Conservation (phyloP, 176 grass and related monocot species). For the Paspalum notatum region DNA sequence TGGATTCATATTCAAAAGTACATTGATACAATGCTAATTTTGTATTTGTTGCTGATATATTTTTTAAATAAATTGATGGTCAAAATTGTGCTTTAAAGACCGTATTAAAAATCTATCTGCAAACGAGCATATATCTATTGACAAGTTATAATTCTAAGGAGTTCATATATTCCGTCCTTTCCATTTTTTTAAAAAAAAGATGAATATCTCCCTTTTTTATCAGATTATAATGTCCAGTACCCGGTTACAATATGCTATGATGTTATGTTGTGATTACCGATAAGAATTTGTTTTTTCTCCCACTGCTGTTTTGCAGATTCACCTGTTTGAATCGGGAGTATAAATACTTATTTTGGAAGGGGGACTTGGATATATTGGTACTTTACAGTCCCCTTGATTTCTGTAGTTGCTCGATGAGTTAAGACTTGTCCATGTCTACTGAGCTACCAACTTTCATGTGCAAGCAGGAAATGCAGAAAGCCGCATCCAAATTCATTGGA, state of each 20-base stretch:
- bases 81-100: too few relatives aligned
- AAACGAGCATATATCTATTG: neutral
- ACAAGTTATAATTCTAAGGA: slow-evolving; percentile 1
- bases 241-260: neutral
- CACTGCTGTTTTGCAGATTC: slow-evolving; percentile 66
- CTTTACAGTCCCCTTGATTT: slow-evolving; percentile 36
- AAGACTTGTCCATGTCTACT: slow-evolving; percentile 1
- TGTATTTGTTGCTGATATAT: too few relatives aligned
- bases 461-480: slow-evolving; percentile 86
- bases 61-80: too few relatives aligned
- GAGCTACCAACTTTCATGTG: slow-evolving; percentile 23
- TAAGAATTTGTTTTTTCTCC: slow-evolving; percentile 15
- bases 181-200: neutral
- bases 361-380: slow-evolving; percentile 70
- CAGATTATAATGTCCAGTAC: neutral
- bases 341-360: slow-evolving; percentile 93
- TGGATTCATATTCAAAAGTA: too few relatives aligned
- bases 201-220: neutral
- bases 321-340: slow-evolving; percentile 92
- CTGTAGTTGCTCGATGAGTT: neutral
- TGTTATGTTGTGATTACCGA: slow-evolving; percentile 5
- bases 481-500: slow-evolving; percentile 73
- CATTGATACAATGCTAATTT: too few relatives aligned
- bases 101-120: too few relatives aligned
- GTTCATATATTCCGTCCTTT: slow-evolving; percentile 16